phyloP scores from a whole-genome alignment of 2,329 filamentous ascomycete genomes.

The Colletotrichum shisoi region DNA sequence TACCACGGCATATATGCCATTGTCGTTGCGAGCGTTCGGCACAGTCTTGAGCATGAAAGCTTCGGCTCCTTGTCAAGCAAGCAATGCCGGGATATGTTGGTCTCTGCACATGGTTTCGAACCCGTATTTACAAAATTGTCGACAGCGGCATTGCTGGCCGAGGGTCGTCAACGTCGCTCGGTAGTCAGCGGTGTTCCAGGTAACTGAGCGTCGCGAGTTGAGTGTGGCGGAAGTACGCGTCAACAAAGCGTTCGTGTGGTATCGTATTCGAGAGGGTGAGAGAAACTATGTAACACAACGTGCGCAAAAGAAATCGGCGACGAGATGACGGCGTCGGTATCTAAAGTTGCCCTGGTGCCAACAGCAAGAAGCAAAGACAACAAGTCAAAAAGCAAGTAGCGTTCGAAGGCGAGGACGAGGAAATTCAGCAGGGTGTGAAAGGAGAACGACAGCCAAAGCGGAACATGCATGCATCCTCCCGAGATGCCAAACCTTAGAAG shows the following conservation, averaged over 20 bases:
- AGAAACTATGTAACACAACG: conserved; percentile 31
- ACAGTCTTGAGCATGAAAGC: conserved; percentile 9
- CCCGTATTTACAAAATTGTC: not conserved
- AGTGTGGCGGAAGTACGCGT: conserved; percentile 1
- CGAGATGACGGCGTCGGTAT: conserved; percentile 36
- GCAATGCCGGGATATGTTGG: not conserved
- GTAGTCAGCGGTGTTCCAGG: not conserved
- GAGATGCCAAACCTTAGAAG: conserved; percentile 4
- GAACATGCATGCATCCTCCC: conserved; percentile 31
- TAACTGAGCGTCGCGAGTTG: conserved; percentile 3
- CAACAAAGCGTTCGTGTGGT: conserved; percentile 18
- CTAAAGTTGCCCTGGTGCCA: conserved; percentile 33
- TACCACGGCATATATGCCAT: conserved; percentile 1
- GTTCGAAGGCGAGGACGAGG: not conserved
- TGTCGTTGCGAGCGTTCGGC: conserved; percentile 2
- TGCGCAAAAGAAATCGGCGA: conserved; percentile 28
- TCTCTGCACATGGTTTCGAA: not conserved
- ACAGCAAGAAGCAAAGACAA: conserved; percentile 34
- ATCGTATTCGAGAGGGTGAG: conserved; percentile 34
- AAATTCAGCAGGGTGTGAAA: conserved; percentile 16
- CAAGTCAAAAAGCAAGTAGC: conserved; percentile 18
- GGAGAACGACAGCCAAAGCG: conserved; percentile 4
- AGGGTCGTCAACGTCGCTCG: too few species aligned
- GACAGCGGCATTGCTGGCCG: not conserved
- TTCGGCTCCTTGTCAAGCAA: not conserved